phyloP scores from a whole-genome alignment of 1,284 basidiomycete species.

The Peniophora sp. region DNA sequence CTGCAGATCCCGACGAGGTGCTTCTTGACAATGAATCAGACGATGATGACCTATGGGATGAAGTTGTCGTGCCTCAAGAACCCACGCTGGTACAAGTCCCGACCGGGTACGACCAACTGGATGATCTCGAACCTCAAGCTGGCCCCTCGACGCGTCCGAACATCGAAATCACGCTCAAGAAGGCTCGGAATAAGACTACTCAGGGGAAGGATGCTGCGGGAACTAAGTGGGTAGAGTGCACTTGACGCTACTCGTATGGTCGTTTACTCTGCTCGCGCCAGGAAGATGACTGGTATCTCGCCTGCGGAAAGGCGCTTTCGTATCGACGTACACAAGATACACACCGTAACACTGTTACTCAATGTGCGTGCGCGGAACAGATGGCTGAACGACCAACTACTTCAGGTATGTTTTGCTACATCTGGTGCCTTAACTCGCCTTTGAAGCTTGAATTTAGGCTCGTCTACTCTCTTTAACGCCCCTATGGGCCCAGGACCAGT shows the following conservation, averaged over 20 bases:
- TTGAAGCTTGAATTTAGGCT: slow-evolving; percentile 58
- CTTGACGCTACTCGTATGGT: neutral
- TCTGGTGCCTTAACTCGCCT: neutral
- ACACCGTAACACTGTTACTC: slow-evolving; percentile 73
- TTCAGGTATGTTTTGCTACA: slow-evolving; percentile 60
- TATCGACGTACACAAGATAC: slow-evolving; percentile 80
- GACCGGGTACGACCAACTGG: neutral
- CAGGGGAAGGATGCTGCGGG: slow-evolving; percentile 8
- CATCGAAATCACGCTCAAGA: slow-evolving; percentile 11
- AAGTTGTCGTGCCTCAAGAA: slow-evolving; percentile 25
- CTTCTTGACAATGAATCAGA: slow-evolving; percentile 19
- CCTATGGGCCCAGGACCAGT: slow-evolving; percentile 68
- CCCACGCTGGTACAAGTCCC: neutral
- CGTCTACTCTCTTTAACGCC: slow-evolving; percentile 82
- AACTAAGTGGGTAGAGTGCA: neutral
- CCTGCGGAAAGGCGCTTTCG: slow-evolving; percentile 64
- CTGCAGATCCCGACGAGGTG: neutral
- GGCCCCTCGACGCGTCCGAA: slow-evolving; percentile 10
- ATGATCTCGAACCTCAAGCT: slow-evolving; percentile 6
- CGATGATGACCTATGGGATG: slow-evolving; percentile 57
- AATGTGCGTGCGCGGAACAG: slow-evolving; percentile 74
- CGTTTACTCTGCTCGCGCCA: slow-evolving; percentile 15
- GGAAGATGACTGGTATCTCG: slow-evolving; percentile 39
- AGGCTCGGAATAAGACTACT: neutral
- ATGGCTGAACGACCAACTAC: slow-evolving; percentile 77